Evolutionary conservation across 2,329 filamentous ascomycete genomes (phyloP).

Genomic region (Ceratocystis cubensis): DNA sequence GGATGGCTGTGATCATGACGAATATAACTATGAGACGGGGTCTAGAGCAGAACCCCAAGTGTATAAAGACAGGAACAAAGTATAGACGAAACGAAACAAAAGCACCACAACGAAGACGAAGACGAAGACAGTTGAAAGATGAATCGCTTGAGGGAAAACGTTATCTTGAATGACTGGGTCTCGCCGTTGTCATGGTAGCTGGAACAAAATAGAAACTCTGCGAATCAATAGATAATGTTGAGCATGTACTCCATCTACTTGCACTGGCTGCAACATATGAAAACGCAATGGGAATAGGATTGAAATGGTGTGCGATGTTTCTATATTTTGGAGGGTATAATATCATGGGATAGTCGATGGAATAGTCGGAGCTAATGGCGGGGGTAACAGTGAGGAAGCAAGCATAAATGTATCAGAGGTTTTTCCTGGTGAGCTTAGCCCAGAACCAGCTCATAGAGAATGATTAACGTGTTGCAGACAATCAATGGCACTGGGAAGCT

Average conservation of each 20-base stretch:
- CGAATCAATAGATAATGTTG: neutral
- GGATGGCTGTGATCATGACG: neutral
- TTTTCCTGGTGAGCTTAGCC: constrained; percentile 38
- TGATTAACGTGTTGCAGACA: constrained; percentile 68
- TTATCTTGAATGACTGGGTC: neutral
- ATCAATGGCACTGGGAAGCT: constrained; percentile 60
- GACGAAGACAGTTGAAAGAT: neutral
- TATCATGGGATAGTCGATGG: neutral
- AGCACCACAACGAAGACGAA: neutral
- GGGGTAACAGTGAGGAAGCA: neutral
- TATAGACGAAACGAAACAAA: neutral
- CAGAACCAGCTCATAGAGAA: constrained; percentile 67
- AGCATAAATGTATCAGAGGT: neutral
- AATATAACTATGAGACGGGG: neutral
- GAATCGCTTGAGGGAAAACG: neutral
- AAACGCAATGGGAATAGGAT: neutral
- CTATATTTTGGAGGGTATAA: constrained; percentile 5
- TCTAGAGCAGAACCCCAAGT: neutral
- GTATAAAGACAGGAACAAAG: neutral
- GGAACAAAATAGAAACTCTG: neutral
- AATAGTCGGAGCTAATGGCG: neutral
- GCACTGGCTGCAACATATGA: neutral
- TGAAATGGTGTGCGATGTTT: neutral
- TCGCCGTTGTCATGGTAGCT: neutral
- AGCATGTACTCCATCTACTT: neutral